These are phyloP conservation scores for Heterobasidion occidentale DNA, from an alignment of 1,284 basidiomycete species.

Conservation along the genomic window DNA sequence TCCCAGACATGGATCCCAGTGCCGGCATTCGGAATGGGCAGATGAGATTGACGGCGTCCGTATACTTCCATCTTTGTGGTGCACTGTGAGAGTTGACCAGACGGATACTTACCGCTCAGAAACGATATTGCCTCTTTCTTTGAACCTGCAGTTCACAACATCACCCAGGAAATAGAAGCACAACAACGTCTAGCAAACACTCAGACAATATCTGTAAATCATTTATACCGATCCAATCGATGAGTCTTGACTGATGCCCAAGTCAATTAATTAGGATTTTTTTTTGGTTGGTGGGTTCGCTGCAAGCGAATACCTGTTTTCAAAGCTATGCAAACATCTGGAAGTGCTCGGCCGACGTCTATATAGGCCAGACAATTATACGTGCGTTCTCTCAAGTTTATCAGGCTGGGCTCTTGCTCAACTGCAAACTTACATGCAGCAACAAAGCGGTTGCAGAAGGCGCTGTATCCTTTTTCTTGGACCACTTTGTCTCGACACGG, in stretches of 20 bases:
- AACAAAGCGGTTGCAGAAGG: constrained; percentile 53
- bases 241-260: not conserved
- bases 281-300: constrained; percentile 40
- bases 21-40: not conserved
- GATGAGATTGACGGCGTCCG: not conserved
- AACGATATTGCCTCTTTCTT: not conserved
- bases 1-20: constrained; percentile 34
- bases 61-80: not conserved
- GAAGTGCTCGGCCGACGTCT: constrained; percentile 17
- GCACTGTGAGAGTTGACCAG: too few relatives aligned
- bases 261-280: constrained; percentile 25
- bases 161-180: not conserved
- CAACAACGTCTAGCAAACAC: not conserved
- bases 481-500: constrained; percentile 39
- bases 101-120: not conserved
- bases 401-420: not conserved
- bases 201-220: not conserved
- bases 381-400: not conserved
- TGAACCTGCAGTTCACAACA: not conserved
- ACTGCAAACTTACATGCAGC: constrained; percentile 18
- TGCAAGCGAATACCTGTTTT: constrained; percentile 41
- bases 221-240: not conserved
- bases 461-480: constrained; percentile 42
- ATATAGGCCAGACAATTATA: not conserved
- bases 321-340: constrained; percentile 25